Percentiles rank a stretch among this genome's conserved stretches.
Conservation (phyloP, 108 stramenopile genomes). For the Nitzschia palea region DNA sequence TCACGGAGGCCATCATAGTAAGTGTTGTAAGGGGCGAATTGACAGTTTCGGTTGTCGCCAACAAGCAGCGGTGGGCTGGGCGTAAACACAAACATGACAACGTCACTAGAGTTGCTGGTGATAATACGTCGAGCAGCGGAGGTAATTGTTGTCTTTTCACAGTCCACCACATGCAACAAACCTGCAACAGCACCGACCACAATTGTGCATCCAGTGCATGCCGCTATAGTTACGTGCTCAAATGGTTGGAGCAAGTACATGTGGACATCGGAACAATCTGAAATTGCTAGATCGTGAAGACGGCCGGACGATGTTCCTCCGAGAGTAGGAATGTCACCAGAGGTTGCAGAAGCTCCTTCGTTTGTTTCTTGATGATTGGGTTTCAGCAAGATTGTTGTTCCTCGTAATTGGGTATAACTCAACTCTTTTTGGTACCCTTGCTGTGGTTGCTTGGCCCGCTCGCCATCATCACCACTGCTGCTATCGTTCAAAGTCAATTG, state of each 20-base stretch:
- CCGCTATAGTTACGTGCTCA: conserved; percentile 85
- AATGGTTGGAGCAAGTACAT: conserved; percentile 91
- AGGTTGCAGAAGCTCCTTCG: conserved; percentile 47
- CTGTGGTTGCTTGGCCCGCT: conserved; percentile 39
- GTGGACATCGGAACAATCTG: conserved; percentile 88
- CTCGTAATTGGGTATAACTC: conserved; percentile 64
- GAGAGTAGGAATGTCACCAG: conserved; percentile 39
- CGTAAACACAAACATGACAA: conserved; percentile 66
- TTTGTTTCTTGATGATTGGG: conserved; percentile 47
- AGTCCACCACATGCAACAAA: conserved; percentile 81
- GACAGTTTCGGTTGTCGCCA: conserved; percentile 86
- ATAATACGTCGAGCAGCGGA: conserved; percentile 71
- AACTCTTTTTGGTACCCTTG: conserved; percentile 76
- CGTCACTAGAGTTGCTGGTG: conserved; percentile 79
- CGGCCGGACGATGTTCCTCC: conserved; percentile 32
- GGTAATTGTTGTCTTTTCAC: conserved; percentile 81
- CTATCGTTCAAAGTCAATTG: conserved; percentile 49
- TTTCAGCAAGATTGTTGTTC: conserved; percentile 79
- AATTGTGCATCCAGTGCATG: conserved; percentile 92
- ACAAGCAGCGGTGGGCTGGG: conserved; percentile 85
- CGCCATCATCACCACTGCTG: conserved; percentile 31
- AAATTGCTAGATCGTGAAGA: conserved; percentile 80
- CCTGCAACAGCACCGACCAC: conserved; percentile 95
- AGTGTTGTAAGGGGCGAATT: conserved; percentile 89
- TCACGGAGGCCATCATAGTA: conserved; percentile 87